Evolutionary conservation across 2,329 filamentous ascomycete species (phyloP), one percentile per base, ranked within the genome.

Genomic region (Stachybotrys chlorohalonatus): DNA sequence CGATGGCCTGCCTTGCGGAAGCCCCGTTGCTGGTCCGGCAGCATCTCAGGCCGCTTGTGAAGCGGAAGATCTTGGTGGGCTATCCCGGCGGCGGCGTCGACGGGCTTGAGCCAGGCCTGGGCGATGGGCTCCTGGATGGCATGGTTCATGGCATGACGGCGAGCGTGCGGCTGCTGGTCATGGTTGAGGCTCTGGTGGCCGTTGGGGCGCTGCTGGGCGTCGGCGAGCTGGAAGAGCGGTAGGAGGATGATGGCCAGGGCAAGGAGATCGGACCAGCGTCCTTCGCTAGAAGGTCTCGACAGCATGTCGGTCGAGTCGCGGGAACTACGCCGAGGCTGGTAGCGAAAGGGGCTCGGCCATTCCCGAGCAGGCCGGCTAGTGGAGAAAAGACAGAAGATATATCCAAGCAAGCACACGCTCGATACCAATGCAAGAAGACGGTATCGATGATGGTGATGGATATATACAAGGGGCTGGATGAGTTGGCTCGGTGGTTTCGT

Each of bases 261-360:
- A 67, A 83, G 66, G 67, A 79, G 64, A 64, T 74, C 70, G 67
- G 70, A 66, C 74, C 73, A 70, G 73, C 75, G 73, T 67, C 75
- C 77, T 71, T 80, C 78, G 73, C 79, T 80, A 65, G 78, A 77
- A 69, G 82, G 82, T 76, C 82, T 81, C 80, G 80, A 83, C 76
- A 81, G 75, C 82, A 85, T 87, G 58, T 63, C 63, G 63, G 31
- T 32, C 17, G 31, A 16, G 46, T n/a, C 8, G 46, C 46, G 9
- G 9, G 46, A 16, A n/a, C 46, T 47, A 47, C 9, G 46, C 46
- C 46, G 46, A 16, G 46, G 46, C 46, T 47, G 15, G 11, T 11
- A 24, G 17, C 15, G 46, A n/a, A 24, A n/a, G 17, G 46, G 46
- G 9, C 9, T 24, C 17, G 46, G 46, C 46, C 46, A 47, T 47